Percentiles rank a stretch among this genome's conserved stretches.
These are phyloP conservation scores for Solanum sparsipilum DNA, from an alignment of 257 asterid genomes.

Conservation along the genomic window DNA sequence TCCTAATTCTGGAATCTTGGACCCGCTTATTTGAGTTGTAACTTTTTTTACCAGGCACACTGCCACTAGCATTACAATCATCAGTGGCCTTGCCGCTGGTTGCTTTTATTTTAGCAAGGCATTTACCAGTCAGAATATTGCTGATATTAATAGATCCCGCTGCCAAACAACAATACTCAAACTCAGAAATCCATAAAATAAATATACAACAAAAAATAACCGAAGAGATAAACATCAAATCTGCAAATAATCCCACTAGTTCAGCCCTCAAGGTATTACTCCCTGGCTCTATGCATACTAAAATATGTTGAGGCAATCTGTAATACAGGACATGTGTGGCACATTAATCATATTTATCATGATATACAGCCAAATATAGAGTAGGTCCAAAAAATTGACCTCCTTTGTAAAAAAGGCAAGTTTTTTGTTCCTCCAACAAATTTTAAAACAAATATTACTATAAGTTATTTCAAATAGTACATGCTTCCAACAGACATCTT, in stretches of 20 bases:
- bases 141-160: constrained; percentile 96
- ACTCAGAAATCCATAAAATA: not conserved
- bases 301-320: not conserved
- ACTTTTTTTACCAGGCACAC: constrained; percentile 11
- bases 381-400: not conserved
- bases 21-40: constrained; percentile 51
- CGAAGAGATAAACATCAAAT: not conserved
- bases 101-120: constrained; percentile 88
- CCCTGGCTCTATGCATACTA: not conserved
- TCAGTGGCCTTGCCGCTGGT: constrained; percentile 36
- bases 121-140: constrained; percentile 89
- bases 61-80: constrained; percentile 41
- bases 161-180: constrained; percentile 18
- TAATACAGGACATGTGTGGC: not conserved
- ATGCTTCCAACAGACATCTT: not conserved
- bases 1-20: constrained; percentile 41
- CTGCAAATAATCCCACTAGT: not conserved
- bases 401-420: not conserved
- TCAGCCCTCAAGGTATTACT: not conserved
- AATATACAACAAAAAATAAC: not conserved
- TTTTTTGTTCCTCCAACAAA: not conserved
- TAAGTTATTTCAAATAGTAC: not conserved
- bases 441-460: not conserved
- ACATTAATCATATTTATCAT: not conserved
- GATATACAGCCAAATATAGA: not conserved